Evolutionary conservation across 75 land plant genomes (phyloP), one percentile per base, ranked within the genome.

Genomic region (Pinus tabuliformis): DNA sequence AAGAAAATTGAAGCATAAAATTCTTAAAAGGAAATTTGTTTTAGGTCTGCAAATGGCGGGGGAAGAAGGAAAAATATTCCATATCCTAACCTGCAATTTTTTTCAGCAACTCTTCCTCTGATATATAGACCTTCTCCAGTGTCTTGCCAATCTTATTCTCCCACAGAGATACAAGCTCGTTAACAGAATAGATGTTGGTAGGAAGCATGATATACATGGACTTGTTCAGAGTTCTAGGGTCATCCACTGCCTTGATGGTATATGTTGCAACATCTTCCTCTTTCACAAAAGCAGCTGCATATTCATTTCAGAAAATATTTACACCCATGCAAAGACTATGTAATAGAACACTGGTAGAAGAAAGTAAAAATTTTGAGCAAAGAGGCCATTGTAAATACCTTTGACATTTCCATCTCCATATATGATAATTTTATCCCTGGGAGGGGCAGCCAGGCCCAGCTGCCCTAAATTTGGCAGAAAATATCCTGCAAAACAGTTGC

Each of bases 371-470:
- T 5, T 39, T 39, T 39, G 0, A 39, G 5, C 6, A 6, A 39
- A 39, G 42, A 39, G 81, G 0, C 42, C 5, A n/a, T 62, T 62
- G 82, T 21, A 70, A 59, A 5, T 56, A 87, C 84, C 85, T 83
- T 83, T 87, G 9, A 70, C 24, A 26, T 81, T 81, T 54, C 88
- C 90, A 77, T 83, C 84, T 1, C 90, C 90, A 37, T 80, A 59
- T 22, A 89, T 83, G 42, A 81, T 68, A 56, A 83, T 75, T 62
- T 89, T 89, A 62, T 85, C 90, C 70, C 87, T 85, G 1, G 90
- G 90, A 24, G 90, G 86, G 45, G 78, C 42, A 33, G 58, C 21
- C 22, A 63, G 75, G 18, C 81, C 84, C 21, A 73, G 79, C 68
- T 84, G 89, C 3, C 76, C 17, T 21, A 87, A 56, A 4, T 24